Base-by-base conservation (phyloP, 2,329 filamentous ascomycete species). In the Zymoseptoria ardabiliae region DNA sequence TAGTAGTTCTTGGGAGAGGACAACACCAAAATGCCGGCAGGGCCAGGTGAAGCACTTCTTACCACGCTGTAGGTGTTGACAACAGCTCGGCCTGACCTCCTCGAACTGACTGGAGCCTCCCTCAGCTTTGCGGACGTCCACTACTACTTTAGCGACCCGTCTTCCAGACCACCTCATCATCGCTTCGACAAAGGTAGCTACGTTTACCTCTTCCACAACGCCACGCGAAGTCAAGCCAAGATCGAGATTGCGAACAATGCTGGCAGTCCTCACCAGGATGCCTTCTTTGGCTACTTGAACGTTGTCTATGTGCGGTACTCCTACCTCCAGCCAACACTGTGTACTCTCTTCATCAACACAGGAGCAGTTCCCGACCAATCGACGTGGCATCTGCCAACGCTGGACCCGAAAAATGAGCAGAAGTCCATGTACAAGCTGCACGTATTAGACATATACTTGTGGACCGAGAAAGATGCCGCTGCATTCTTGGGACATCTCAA, bases 151-250 rank as follows among this genome's bases (percentile, higher is more conserved):
- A 81, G 82, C 23, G 81, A 85, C n/a, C 85, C 86, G 2, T 79
- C 80, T 5, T 78, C 81, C 58, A 85, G 81, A 58, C 88, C 89
- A 28, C 84, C 81, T n/a, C 89, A 92, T 72, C 87, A 92, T 73
- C 85, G 89, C 55, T 92, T 93, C 73, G 86, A 90, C 73, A 89
- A 88, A 72, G 83, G 85, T 53, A 91, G 88, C 7, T 92, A 92
- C 72, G 82, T 92, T 59, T 92, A 92, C 70, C 78, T 92, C 5
- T 91, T 90, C 72, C 87, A 91, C 73, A 88, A 90, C 70, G 82
- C 87, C 11, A 78, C 78, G 61, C 82, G 86, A 66, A 80, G 84
- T 62, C 81, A 84, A 61, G 87, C 87, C 63, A 86, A 89, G 65
- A 77, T 92, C 64, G 89, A 92, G 74, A 78, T 92, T 62, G 89